Percentiles rank a stretch among this genome's conserved stretches.
These are phyloP conservation scores for Fusarium praegraminearum DNA, from an alignment of 2,329 filamentous ascomycete species.

Conservation along the genomic window DNA sequence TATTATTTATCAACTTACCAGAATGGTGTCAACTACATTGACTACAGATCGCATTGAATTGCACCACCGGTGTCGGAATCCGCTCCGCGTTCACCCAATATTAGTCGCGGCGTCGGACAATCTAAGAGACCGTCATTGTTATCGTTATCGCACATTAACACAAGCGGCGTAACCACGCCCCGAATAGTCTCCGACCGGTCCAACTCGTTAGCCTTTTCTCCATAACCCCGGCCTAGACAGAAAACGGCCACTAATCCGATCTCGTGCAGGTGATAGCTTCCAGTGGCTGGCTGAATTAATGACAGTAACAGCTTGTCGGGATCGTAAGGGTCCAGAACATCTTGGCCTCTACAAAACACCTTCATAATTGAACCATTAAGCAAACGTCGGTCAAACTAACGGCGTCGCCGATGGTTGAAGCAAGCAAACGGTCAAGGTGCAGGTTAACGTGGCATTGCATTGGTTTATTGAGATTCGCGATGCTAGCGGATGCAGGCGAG, in stretches of 20 bases:
- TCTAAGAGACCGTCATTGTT: not conserved
- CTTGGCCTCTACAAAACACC: not conserved
- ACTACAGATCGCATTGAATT: not conserved
- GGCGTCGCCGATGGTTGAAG: not conserved
- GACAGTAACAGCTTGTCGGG: not conserved
- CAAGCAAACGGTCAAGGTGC: not conserved
- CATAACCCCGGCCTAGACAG: not conserved
- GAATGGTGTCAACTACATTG: not conserved
- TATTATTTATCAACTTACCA: not conserved
- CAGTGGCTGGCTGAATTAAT: not conserved
- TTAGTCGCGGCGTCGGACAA: not conserved
- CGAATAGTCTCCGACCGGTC: not conserved
- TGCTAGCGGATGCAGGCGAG: not conserved
- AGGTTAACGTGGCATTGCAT: not conserved
- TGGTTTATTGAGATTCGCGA: not conserved
- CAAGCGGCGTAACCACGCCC: not conserved
- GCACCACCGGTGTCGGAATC: not conserved
- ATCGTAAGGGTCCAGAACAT: not conserved
- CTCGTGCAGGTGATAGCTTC: not conserved
- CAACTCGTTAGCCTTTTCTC: not conserved
- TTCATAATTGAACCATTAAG: not conserved
- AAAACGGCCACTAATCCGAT: not conserved
- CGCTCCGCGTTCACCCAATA: not conserved
- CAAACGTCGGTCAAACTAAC: not conserved
- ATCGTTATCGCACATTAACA: not conserved